Percentiles rank a stretch among this genome's conserved stretches.
Evolutionary conservation across 2,329 filamentous ascomycete species (phyloP).

Genomic region (Aspergillus hortae): DNA sequence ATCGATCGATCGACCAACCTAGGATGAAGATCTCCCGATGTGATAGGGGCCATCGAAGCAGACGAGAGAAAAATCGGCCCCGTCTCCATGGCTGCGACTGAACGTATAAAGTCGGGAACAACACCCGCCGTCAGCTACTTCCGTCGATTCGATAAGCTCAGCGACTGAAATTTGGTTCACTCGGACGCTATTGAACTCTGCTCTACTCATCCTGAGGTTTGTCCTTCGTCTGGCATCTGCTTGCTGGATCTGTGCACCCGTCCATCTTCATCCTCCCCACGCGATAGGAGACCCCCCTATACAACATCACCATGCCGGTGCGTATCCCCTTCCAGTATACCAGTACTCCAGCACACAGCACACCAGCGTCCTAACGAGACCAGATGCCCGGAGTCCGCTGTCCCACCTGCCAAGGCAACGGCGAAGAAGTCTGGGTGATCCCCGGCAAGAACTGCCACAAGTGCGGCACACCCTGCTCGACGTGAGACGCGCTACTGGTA

Average conservation of each 20-base stretch:
- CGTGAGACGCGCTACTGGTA: not conserved
- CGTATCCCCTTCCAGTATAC: not conserved
- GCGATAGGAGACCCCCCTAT: not conserved
- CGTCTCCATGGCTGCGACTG: not conserved
- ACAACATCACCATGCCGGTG: constrained; percentile 9
- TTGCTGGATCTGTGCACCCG: not conserved
- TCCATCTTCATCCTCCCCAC: not conserved
- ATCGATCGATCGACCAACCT: constrained; percentile 20
- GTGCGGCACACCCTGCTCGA: constrained; percentile 35
- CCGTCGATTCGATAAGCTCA: constrained; percentile 12
- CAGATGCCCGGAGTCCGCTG: constrained; percentile 46
- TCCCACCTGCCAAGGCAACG: constrained; percentile 33
- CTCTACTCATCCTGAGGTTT: not conserved
- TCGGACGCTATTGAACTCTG: constrained; percentile 6
- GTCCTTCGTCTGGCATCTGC: not conserved
- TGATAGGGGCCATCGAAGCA: constrained; percentile 2
- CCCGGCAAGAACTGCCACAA: constrained; percentile 45
- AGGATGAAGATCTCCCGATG: constrained; percentile 21
- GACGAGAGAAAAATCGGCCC: not conserved
- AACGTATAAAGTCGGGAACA: constrained; percentile 17
- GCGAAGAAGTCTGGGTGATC: constrained; percentile 44
- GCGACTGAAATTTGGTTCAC: constrained; percentile 5
- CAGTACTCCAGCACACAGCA: not conserved
- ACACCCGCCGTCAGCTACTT: not conserved
- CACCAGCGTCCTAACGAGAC: not conserved